Conservation (phyloP, 1,139 yeast genomes). For the Maudiozyma humilis region DNA sequence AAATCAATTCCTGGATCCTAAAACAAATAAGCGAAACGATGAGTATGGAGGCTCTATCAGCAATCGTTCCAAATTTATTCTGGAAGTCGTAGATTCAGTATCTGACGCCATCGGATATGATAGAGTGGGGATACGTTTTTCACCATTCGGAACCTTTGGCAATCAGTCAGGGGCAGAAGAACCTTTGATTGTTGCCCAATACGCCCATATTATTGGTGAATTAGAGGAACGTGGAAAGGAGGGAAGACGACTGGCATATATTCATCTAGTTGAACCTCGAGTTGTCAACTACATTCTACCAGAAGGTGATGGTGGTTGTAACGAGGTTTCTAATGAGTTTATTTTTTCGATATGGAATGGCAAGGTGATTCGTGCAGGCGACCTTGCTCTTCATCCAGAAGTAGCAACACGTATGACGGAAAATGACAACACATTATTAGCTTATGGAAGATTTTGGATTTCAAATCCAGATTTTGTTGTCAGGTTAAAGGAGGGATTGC, state of each 20-base stretch:
- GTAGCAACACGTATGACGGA: not conserved
- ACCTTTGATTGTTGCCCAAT: conserved; percentile 30
- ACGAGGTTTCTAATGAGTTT: not conserved
- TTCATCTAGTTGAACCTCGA: conserved; percentile 41
- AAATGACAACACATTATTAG: conserved; percentile 32
- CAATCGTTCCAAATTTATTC: conserved; percentile 50
- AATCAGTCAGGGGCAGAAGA: conserved; percentile 32
- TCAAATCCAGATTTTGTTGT: conserved; percentile 44
- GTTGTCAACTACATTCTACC: not conserved
- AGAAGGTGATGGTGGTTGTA: not conserved
- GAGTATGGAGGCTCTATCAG: conserved; percentile 61
- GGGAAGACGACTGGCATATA: conserved; percentile 40
- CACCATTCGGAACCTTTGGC: conserved; percentile 40
- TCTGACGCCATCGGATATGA: conserved; percentile 30
- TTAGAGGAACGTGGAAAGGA: conserved; percentile 32
- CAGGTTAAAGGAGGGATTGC: conserved; percentile 36
- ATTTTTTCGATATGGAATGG: not conserved
- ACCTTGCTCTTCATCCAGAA: conserved; percentile 15
- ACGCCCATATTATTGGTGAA: conserved; percentile 33
- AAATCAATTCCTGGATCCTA: conserved; percentile 48
- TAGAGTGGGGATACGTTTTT: not conserved
- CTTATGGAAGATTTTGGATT: conserved; percentile 11
- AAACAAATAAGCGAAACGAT: conserved; percentile 52
- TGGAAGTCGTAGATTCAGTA: conserved; percentile 49
- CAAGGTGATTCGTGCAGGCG: not conserved